Percentiles rank a stretch among this genome's conserved stretches.
phyloP scores from a whole-genome alignment of 2,329 filamentous ascomycete species.

The Alternaria sp. region DNA sequence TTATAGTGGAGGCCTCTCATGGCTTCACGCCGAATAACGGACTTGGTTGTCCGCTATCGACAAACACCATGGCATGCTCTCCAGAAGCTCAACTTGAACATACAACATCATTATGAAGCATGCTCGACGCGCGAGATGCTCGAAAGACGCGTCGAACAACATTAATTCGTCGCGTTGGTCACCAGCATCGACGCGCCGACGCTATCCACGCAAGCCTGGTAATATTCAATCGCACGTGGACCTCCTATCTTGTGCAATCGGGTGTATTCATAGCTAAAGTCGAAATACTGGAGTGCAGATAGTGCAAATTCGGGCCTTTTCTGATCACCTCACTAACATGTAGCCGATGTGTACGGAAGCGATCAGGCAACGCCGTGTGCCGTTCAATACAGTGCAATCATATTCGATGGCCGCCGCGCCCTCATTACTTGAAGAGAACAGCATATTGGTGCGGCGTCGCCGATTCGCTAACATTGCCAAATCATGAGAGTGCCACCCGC shows the following conservation, averaged over 20 bases:
- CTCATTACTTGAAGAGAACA: neutral
- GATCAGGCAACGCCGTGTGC: neutral
- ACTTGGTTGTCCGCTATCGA: slow-evolving; percentile 2
- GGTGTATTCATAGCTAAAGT: neutral
- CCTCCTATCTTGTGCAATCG: neutral
- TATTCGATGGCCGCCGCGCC: neutral
- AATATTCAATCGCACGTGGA: slow-evolving; percentile 2
- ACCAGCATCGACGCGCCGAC: neutral
- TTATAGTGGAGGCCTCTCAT: slow-evolving; percentile 13
- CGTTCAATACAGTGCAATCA: neutral
- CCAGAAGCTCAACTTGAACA: neutral
- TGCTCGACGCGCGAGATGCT: neutral
- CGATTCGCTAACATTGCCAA: neutral
- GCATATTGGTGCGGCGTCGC: neutral
- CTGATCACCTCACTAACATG: neutral
- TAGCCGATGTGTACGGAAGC: neutral
- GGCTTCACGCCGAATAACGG: slow-evolving; percentile 15
- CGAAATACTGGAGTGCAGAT: neutral
- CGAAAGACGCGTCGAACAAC: neutral
- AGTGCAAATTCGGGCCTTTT: slow-evolving; percentile 5
- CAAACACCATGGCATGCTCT: neutral
- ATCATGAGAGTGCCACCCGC: neutral
- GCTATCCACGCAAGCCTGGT: slow-evolving; percentile 9
- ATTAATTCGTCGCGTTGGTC: neutral
- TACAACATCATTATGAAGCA: neutral